These are phyloP conservation scores for Pseudocercospora pini-densiflorae DNA, from an alignment of 2,329 filamentous ascomycete species.

Conservation along the genomic window DNA sequence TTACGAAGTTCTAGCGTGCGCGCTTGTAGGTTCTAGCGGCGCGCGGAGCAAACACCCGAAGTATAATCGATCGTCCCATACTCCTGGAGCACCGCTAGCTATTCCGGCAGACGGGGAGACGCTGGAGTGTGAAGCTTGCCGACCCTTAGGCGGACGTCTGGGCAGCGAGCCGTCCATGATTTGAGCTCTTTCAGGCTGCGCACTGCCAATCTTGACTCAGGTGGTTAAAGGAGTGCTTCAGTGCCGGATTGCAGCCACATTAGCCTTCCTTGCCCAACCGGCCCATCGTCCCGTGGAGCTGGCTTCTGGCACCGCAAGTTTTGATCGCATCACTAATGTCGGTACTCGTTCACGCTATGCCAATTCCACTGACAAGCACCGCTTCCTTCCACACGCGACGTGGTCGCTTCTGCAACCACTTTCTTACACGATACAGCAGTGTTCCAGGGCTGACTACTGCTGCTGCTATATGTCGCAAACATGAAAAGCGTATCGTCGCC, in stretches of 20 bases:
- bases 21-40: slow-evolving; percentile 6
- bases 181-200: background rate
- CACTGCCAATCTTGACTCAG: slow-evolving; percentile 6
- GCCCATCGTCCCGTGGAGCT: slow-evolving; percentile 10
- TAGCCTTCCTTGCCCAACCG: background rate
- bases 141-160: slow-evolving; percentile 9
- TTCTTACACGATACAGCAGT: background rate
- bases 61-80: slow-evolving; percentile 10
- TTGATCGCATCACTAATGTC: slow-evolving; percentile 7
- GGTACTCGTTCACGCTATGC: slow-evolving; percentile 5
- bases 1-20: slow-evolving; percentile 5
- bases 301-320: slow-evolving; percentile 7
- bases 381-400: slow-evolving; percentile 8
- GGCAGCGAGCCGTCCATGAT: background rate
- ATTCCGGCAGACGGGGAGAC: slow-evolving; percentile 9
- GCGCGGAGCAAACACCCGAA: slow-evolving; percentile 5
- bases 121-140: slow-evolving; percentile 2
- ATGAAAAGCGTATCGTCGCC: slow-evolving; percentile 9
- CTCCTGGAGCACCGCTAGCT: slow-evolving; percentile 5
- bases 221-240: slow-evolving; percentile 2
- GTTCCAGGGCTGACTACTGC: background rate
- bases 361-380: background rate
- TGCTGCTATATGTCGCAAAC: slow-evolving; percentile 5
- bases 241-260: background rate
- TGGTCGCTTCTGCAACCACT: background rate